These are phyloP conservation scores for Salix suchowensis DNA, from an alignment of 345 rosid species.

Conservation along the genomic window DNA sequence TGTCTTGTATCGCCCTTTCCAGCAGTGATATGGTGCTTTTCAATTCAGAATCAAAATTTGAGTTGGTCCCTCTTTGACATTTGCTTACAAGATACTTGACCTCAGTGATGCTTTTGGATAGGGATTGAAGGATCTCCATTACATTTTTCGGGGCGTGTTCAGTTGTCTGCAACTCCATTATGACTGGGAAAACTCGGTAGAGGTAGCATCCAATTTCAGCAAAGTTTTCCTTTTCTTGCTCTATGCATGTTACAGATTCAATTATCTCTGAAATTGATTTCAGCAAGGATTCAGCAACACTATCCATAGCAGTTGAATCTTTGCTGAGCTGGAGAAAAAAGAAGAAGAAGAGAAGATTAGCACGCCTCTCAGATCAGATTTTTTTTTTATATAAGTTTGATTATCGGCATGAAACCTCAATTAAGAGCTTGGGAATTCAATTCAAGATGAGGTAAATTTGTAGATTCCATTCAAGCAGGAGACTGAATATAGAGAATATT, in stretches of 20 bases:
- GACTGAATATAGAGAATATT: too few species aligned
- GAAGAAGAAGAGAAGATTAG: background rate
- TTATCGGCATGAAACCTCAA: background rate
- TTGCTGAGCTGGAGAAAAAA: conserved; percentile 36
- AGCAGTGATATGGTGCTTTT: conserved; percentile 40
- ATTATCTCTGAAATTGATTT: conserved; percentile 50
- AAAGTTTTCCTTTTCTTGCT: conserved; percentile 41
- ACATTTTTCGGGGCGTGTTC: conserved; percentile 35
- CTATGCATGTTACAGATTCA: conserved; percentile 33
- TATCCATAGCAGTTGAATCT: conserved; percentile 23
- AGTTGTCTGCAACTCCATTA: conserved; percentile 65
- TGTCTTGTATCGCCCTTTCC: conserved; percentile 37
- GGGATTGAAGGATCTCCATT: conserved; percentile 44
- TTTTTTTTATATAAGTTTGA: background rate
- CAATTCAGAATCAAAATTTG: conserved; percentile 36
- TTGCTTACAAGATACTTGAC: conserved; percentile 44
- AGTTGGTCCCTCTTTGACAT: conserved; percentile 20
- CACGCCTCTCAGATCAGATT: background rate
- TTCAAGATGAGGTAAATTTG: background rate
- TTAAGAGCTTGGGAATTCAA: background rate
- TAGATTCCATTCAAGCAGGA: background rate
- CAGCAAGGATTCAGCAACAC: conserved; percentile 38
- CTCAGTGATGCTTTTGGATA: conserved; percentile 38
- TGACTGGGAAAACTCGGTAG: conserved; percentile 50
- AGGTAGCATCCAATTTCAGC: conserved; percentile 55